Evolutionary conservation across 495 filamentous ascomycete genomes (phyloP), one percentile per base, ranked within the genome.

Genomic region (Penicillium argentinense): DNA sequence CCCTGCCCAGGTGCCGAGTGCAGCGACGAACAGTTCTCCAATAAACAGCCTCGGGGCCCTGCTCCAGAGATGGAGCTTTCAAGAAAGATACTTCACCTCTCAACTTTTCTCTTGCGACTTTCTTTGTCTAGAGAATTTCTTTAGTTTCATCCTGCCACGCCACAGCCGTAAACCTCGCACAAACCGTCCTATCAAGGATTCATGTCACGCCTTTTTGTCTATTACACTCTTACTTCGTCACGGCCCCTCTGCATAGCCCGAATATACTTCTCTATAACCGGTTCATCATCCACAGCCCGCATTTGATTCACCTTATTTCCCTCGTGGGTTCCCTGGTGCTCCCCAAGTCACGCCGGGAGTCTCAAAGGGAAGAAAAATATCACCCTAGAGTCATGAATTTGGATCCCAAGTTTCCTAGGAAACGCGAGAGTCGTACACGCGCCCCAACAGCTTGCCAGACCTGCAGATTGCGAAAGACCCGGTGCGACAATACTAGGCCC

Each of bases 401-500:
- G 22, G 39, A 56, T 13, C 28, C 40, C 6, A 56, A 38, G 42
- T 23, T 52, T 14, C 3, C 23, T 30, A 59, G 38, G 45, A 63
- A 56, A 46, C 57, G 60, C 23, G 60, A 63, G 22, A 57, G 49
- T 39, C 60, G 60, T 9, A 63, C 57, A 39, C 57, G 60, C 32
- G 60, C 60, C 14, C 57, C 57, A 22, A 63, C 60, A 33, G 60
- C 60, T 23, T 63, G 60, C 49, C 57, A 63, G 40, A 60, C 53
- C 22, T 63, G 60, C 34, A 57, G 60, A 25, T 25, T 58, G 27
- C 60, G 60, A 28, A 63, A 63, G 46, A 63, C 60, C 27, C 60
- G 60, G 48, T 63, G 60, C 36, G 57, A 63, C 51, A 63, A 63
- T 56, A 13, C 27, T 9, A 54, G 60, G 26, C 60, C 60, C 14